Evolutionary conservation across 23 red algal genomes (phyloP).

Genomic region (Gracilaria gracilis): DNA sequence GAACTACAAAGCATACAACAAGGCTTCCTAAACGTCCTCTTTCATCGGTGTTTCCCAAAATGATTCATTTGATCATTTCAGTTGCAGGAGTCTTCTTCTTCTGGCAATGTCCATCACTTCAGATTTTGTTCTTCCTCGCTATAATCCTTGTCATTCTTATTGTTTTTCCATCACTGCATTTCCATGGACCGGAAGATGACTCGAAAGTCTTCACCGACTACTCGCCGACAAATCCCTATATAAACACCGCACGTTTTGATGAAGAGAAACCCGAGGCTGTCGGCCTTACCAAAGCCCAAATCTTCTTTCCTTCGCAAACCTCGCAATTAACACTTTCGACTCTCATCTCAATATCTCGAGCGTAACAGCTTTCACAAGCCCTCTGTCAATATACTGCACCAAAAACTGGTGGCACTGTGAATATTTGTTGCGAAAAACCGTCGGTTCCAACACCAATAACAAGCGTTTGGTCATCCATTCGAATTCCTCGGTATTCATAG

Average conservation of each 20-base stretch:
- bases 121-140: background rate
- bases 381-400: background rate
- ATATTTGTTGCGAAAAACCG: no score
- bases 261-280: background rate
- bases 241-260: background rate
- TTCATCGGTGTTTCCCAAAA: background rate
- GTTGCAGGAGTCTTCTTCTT: slow-evolving; percentile 3
- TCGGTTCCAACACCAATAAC: no score
- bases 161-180: background rate
- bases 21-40: background rate
- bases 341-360: background rate
- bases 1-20: slow-evolving; percentile 26
- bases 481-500: background rate
- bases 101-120: no score
- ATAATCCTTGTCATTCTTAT: slow-evolving; percentile 13
- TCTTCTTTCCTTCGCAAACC: no score
- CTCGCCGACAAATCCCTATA: background rate
- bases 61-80: background rate
- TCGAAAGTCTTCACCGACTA: background rate
- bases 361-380: background rate
- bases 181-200: background rate
- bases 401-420: no score
- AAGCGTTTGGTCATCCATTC: background rate
- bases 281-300: no score
- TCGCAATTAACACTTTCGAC: background rate